Evolutionary conservation across 768 basidiomycete species (phyloP).

Genomic region (Gymnopilus junonius): DNA sequence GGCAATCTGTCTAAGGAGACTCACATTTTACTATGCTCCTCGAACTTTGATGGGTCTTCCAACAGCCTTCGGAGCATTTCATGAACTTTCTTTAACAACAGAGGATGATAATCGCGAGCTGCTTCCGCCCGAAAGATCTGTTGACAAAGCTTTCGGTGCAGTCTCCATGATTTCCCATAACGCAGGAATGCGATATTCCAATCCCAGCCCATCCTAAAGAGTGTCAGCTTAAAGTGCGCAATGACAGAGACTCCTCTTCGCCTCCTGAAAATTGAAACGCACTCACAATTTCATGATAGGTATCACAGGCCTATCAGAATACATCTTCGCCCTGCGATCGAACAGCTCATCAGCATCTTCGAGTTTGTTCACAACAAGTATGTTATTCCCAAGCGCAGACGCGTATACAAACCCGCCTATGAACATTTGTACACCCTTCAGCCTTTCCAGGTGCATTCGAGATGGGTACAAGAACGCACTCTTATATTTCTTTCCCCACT

Average conservation of each 20-base stretch:
- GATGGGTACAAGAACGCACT: slow-evolving; percentile 11
- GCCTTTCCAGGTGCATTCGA: too few relatives aligned
- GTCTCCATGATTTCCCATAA: too few relatives aligned
- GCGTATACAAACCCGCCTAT: slow-evolving; percentile 27
- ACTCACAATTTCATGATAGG: slow-evolving; percentile 17
- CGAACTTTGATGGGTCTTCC: neutral
- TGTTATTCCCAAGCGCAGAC: slow-evolving; percentile 24
- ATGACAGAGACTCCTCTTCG: too few relatives aligned
- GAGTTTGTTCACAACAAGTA: slow-evolving; percentile 29
- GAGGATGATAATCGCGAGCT: neutral
- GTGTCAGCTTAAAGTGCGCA: too few relatives aligned
- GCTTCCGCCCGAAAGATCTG: too few relatives aligned
- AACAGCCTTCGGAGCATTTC: neutral
- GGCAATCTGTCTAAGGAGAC: too few relatives aligned
- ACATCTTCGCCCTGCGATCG: slow-evolving; percentile 49
- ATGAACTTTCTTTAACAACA: neutral
- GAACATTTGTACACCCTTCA: too few relatives aligned
- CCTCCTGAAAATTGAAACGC: too few relatives aligned
- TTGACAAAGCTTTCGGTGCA: too few relatives aligned
- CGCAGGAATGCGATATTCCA: too few relatives aligned
- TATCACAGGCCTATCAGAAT: slow-evolving; percentile 46
- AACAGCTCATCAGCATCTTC: slow-evolving; percentile 28
- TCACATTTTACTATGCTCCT: neutral
- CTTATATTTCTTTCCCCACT: slow-evolving; percentile 20
- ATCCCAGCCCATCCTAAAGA: neutral